A percentile compares a stretch with the other conserved stretches of the same genome.
Conservation (phyloP, 495 filamentous ascomycete genomes). For the Trichocladium uniseriatum region DNA sequence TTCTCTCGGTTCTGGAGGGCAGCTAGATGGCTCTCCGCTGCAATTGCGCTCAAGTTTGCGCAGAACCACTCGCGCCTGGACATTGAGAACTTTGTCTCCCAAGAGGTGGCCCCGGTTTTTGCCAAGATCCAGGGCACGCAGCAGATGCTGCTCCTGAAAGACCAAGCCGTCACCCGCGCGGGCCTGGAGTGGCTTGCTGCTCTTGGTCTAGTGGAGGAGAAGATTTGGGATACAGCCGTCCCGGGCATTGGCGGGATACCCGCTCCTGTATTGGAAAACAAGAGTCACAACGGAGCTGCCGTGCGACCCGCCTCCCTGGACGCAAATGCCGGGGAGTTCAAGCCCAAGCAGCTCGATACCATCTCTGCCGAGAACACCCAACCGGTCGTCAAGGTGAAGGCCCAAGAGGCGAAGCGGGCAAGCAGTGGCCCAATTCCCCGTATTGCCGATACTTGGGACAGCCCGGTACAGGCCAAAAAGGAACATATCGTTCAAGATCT, state of each 20-base stretch:
- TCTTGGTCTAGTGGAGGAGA: background rate
- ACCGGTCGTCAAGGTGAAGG: background rate
- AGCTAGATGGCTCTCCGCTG: constrained; percentile 20
- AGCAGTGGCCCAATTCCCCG: background rate
- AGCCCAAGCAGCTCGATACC: background rate
- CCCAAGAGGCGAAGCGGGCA: background rate
- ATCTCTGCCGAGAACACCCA: background rate
- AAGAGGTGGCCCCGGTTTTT: constrained; percentile 5
- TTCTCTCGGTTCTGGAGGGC: constrained; percentile 16
- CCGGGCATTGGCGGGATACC: no score
- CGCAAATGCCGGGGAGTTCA: background rate
- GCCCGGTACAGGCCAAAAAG: no score
- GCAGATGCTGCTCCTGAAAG: background rate
- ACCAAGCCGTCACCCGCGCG: background rate
- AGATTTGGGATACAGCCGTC: background rate
- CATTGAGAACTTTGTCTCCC: constrained; percentile 10
- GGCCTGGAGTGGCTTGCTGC: constrained; percentile 6
- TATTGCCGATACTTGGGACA: background rate
- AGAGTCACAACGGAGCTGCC: no score
- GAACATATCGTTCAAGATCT: no score
- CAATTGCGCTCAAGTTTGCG: constrained; percentile 10
- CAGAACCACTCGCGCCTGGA: background rate
- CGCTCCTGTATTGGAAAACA: no score
- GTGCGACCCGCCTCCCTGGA: background rate
- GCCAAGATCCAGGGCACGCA: constrained; percentile 4